Percentiles rank a stretch among this genome's conserved stretches.
These are phyloP conservation scores for Penicillium goetzii DNA, from an alignment of 495 filamentous ascomycete genomes.

Conservation along the genomic window DNA sequence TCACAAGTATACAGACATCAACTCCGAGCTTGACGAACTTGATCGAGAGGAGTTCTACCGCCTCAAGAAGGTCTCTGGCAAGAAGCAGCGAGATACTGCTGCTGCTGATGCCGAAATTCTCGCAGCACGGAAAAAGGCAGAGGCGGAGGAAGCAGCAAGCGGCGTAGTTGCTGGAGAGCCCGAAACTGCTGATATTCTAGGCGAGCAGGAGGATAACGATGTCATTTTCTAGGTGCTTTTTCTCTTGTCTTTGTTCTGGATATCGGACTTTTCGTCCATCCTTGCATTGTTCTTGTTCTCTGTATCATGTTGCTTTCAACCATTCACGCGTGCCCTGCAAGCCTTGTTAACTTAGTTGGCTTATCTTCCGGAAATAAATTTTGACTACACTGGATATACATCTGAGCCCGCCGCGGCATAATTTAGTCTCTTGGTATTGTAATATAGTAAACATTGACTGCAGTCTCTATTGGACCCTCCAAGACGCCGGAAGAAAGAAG, in stretches of 20 bases:
- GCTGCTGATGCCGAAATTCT: constrained; percentile 75
- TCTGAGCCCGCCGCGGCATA: neutral
- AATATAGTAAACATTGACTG: constrained; percentile 19
- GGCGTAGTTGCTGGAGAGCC: constrained; percentile 43
- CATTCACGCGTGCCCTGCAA: constrained; percentile 9
- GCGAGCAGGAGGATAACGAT: constrained; percentile 87
- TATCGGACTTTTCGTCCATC: constrained; percentile 18
- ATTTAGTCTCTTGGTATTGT: constrained; percentile 25
- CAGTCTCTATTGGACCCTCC: constrained; percentile 21
- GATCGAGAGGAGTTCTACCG: constrained; percentile 99
- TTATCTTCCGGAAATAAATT: constrained; percentile 18
- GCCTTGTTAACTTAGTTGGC: constrained; percentile 11
- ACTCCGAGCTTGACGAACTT: constrained; percentile 96
- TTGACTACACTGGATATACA: constrained; percentile 8
- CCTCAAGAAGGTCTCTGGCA: constrained; percentile 95
- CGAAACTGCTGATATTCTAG: constrained; percentile 69
- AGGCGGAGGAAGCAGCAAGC: constrained; percentile 40
- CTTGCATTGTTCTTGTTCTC: constrained; percentile 22
- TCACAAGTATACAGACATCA: constrained; percentile 71
- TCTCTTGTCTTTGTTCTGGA: constrained; percentile 15
- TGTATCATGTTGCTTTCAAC: constrained; percentile 26
- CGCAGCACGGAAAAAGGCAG: constrained; percentile 56
- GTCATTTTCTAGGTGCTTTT: constrained; percentile 77
- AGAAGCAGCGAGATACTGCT: constrained; percentile 85
- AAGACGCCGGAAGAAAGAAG: constrained; percentile 40